phyloP scores from a whole-genome alignment of 1,284 basidiomycete genomes.

The Rhodotorula sp. region DNA sequence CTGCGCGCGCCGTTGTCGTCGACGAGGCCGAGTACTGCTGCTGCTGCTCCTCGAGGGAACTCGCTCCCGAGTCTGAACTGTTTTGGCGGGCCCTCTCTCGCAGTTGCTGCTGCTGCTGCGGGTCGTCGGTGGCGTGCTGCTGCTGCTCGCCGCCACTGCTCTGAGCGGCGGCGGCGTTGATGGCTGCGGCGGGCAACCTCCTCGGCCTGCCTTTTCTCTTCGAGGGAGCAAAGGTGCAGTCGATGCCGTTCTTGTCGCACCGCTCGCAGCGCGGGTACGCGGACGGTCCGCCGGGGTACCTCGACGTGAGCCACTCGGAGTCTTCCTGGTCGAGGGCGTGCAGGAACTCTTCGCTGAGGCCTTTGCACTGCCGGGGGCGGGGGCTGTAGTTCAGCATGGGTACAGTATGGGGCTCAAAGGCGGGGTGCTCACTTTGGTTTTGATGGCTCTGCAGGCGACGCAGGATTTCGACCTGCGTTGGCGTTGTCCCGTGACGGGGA shows the following conservation, averaged over 20 bases:
- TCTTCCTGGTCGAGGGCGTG: constrained; percentile 12
- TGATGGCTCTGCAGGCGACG: constrained; percentile 16
- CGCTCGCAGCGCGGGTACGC: constrained; percentile 1
- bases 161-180: no score
- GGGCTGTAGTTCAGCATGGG: neutral
- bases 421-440: constrained; percentile 6
- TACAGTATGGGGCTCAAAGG: neutral
- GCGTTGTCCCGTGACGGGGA: constrained; percentile 13
- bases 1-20: neutral
- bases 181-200: neutral
- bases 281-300: neutral
- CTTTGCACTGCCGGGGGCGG: constrained; percentile 3
- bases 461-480: constrained; percentile 23
- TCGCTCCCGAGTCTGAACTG: no score
- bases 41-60: no score
- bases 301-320: neutral
- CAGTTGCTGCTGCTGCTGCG: no score
- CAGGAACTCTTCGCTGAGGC: constrained; percentile 17
- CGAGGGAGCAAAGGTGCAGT: constrained; percentile 7
- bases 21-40: no score
- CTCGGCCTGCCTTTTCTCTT: constrained; percentile 13
- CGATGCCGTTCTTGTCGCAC: neutral
- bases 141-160: neutral
- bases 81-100: no score
- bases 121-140: neutral